Base-by-base conservation (phyloP, 768 basidiomycete species). In the Nidularia sp. region DNA sequence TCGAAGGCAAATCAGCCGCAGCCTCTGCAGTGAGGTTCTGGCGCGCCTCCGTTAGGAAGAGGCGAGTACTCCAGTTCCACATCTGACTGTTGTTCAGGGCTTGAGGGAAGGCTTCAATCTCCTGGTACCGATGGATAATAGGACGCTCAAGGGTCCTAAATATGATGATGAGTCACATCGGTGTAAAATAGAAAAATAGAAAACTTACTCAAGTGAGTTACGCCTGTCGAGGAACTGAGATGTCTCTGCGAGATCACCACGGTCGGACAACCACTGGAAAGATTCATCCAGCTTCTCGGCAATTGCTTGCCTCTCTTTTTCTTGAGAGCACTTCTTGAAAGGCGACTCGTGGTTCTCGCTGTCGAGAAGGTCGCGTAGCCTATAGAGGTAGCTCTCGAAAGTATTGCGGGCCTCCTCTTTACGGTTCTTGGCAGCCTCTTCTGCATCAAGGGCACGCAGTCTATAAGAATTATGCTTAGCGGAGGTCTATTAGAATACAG, bases 301-400 rank as follows among this genome's bases (percentile, higher is more conserved):
- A 52, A 98, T 78, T n/a, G 72, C 73, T 53, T 77, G 70, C 45
- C 92, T 74, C 67, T 99, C 97, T 5, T 65, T 63, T 6, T 75
- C 69, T 56, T 86, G 86, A 4, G 93, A 95, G 65, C 88, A 95
- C 62, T 90, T 87, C 67, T 84, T 83, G 71, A 98, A 90, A 2
- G 92, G 89, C 5, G 86, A 82, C 6, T 83, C 78, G 4, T 70
- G 59, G 57, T 81, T 80, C 8, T 81, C 79, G 36, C 88, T 84
- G 32, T 81, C 78, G 32, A 98, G 73, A 7, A 96, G 75, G 62
- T 93, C 93, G 18, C 91, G 85, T 34, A 97, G 70, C 54, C 86
- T 81, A 72, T 99, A 99, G n/a, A 98, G 69, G 64, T 97, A 97
- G 33, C 87, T 83, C 68, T 99, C 97, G 48, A 99, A 82, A 25